phyloP scores from a whole-genome alignment of 2,329 filamentous ascomycete species.

The Botrytis fragariae region DNA sequence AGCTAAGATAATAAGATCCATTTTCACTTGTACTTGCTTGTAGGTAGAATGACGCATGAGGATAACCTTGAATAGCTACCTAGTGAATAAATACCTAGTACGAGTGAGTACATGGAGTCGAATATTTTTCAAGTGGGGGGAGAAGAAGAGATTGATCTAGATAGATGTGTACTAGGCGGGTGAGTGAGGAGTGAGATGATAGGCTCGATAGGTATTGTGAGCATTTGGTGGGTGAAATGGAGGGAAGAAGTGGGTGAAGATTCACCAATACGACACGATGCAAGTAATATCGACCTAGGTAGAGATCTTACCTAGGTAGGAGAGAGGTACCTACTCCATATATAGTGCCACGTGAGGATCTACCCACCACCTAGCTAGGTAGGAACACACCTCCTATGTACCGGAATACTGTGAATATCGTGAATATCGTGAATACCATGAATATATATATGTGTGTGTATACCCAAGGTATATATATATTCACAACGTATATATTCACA shows the following conservation, averaged over 20 bases:
- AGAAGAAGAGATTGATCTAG: neutral
- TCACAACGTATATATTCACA: neutral
- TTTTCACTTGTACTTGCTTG: neutral
- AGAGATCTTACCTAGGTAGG: neutral
- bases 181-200: neutral
- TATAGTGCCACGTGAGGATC: neutral
- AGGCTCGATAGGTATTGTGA: neutral
- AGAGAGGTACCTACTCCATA: neutral
- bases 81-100: neutral
- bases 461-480: too few species aligned
- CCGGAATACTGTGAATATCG: neutral
- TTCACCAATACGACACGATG: neutral
- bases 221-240: neutral
- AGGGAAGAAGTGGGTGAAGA: neutral
- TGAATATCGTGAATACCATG: too few species aligned
- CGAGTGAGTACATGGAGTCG: neutral
- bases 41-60: constrained; percentile 1
- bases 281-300: neutral
- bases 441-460: neutral
- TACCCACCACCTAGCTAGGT: too few species aligned
- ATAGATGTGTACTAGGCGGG: neutral
- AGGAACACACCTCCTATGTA: neutral
- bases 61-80: neutral
- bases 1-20: neutral
- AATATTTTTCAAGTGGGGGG: neutral